Evolutionary conservation across 2,329 filamentous ascomycete species (phyloP), one percentile per base, ranked within the genome.

Genomic region (Chrysoporthe puriensis): DNA sequence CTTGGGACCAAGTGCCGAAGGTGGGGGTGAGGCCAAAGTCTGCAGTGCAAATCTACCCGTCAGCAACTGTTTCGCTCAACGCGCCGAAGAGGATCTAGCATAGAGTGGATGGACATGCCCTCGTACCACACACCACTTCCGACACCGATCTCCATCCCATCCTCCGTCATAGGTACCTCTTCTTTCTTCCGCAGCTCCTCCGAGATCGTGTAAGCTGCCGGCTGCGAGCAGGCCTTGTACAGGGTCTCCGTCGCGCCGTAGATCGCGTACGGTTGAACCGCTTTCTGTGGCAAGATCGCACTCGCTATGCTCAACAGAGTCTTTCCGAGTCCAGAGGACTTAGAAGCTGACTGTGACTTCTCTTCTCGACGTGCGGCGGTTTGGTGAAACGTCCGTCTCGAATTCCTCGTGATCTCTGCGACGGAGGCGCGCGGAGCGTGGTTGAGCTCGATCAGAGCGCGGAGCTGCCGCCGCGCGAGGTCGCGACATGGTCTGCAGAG

Each of bases 1-100:
- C 90, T 79, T 98, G 94, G 26, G 94, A 92, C 96, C 96, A 99
- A 66, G 92, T 95, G 76, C 90, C 94, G 79, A 99, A 99, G 0
- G 94, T 98, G 0, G 94, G 92, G 43, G 87, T 85, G 21, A 99
- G 87, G 36, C 87, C 87, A 71, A 97, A 88, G 63, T 90, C 93
- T 97, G 74, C 16, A 60, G 13, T 11, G 46, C 16, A 16, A 54
- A n/a, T 26, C 18, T 18, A 64, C 4, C 21, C 21, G n/a, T 70
- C 7, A 70, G 69, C 57, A 42, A 21, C n/a, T 48, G 21, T 26
- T 61, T 8, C 7, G 8, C 18, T 21, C n/a, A 42, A 40, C 14
- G 56, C 63, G 70, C 40, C 71, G 18, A 44, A 21, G 6, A 32
- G 16, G 40, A 48, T n/a, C 9, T 11, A 21, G 32, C 46, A 58